phyloP scores from a whole-genome alignment of 2,329 filamentous ascomycete genomes.

The Torrubiella hemipterigena region DNA sequence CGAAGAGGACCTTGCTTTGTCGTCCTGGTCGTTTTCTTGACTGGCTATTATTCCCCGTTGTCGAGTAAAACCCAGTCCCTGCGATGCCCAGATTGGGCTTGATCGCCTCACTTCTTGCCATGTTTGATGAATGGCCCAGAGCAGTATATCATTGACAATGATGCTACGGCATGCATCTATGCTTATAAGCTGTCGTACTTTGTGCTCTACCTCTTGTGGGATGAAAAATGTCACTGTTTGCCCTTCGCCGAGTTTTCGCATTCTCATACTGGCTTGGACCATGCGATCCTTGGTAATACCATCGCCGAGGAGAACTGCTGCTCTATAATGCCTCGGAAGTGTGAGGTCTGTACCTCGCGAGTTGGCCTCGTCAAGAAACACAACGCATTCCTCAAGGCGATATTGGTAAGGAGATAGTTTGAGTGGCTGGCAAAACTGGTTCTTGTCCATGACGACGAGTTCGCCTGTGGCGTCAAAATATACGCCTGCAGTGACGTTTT shows the following conservation, averaged over 20 bases:
- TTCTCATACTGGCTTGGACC: constrained; percentile 62
- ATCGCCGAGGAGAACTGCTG: constrained; percentile 55
- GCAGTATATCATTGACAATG: constrained; percentile 9
- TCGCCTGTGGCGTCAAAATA: constrained; percentile 48
- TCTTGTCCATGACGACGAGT: constrained; percentile 37
- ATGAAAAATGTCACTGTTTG: constrained; percentile 53
- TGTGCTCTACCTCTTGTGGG: constrained; percentile 43
- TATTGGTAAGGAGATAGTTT: constrained; percentile 45
- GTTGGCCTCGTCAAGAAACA: constrained; percentile 61
- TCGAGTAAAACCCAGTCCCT: too few relatives aligned
- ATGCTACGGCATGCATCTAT: background rate
- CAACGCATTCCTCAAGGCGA: constrained; percentile 45
- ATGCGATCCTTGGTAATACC: constrained; percentile 56
- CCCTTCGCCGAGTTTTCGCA: constrained; percentile 54
- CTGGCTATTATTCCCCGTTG: too few relatives aligned
- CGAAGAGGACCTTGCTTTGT: too few relatives aligned
- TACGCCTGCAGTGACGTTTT: constrained; percentile 24
- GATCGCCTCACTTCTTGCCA: too few relatives aligned
- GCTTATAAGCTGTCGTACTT: constrained; percentile 28
- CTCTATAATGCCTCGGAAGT: constrained; percentile 44
- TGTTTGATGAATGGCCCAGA: background rate
- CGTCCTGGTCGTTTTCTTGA: too few relatives aligned
- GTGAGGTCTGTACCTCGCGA: constrained; percentile 58
- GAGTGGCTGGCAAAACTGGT: constrained; percentile 33
- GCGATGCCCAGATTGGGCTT: too few relatives aligned